These are phyloP conservation scores for Herpomyces periplanetae DNA, from an alignment of 2,329 filamentous ascomycete species.

Conservation along the genomic window DNA sequence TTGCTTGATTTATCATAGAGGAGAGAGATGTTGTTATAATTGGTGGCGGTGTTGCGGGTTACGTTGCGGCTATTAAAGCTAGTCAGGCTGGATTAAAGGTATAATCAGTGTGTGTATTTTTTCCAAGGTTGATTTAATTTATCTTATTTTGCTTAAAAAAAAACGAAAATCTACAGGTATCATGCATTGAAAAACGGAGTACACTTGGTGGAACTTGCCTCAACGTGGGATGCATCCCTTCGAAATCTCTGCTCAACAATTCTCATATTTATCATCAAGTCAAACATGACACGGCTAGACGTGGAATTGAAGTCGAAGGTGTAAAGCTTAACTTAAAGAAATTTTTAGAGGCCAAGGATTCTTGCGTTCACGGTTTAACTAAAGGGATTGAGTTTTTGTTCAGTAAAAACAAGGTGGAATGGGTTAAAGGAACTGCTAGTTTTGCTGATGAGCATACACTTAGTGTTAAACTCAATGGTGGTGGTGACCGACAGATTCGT, in stretches of 20 bases:
- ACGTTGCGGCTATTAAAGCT: constrained; percentile 95
- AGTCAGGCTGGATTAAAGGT: constrained; percentile 91
- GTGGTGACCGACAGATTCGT: constrained; percentile 47
- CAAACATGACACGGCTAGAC: constrained; percentile 78
- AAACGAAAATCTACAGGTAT: constrained; percentile 20
- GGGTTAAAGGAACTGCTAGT: constrained; percentile 63
- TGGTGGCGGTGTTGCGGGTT: constrained; percentile 85
- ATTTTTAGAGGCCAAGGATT: constrained; percentile 97
- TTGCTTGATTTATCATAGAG: constrained; percentile 14
- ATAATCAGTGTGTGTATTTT: no score
- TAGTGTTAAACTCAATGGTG: constrained; percentile 58
- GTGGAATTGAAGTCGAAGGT: constrained; percentile 85
- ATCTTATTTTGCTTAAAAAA: no score
- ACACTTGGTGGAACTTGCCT: constrained; percentile 79
- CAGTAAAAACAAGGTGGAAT: constrained; percentile 97
- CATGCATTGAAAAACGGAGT: constrained; percentile 94
- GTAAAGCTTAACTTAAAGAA: constrained; percentile 76
- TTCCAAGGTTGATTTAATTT: no score
- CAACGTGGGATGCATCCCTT: constrained; percentile 96
- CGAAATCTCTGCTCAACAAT: constrained; percentile 97
- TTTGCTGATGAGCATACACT: constrained; percentile 68
- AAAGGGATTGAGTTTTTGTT: constrained; percentile 94
- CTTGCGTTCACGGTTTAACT: constrained; percentile 48
- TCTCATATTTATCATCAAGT: constrained; percentile 92
- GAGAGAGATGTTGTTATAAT: constrained; percentile 94